Base-by-base conservation (phyloP, 768 basidiomycete genomes). In the Harrya chromipes region DNA sequence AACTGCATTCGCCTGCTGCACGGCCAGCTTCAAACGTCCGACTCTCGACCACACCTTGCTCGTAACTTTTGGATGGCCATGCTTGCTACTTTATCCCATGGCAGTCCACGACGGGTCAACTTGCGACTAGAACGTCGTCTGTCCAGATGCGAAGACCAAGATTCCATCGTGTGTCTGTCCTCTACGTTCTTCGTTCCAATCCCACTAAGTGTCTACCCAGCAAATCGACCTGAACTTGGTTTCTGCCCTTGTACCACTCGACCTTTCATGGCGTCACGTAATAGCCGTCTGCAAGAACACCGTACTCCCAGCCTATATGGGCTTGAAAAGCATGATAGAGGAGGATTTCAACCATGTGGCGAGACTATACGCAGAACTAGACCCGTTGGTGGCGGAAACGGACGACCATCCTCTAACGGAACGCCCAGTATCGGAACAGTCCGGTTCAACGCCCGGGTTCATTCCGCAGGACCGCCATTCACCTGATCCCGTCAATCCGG, bases 341-440 rank as follows among this genome's bases (percentile, higher is more conserved):
- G 54, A 71, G 33, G 77, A 79, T 43, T 49, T 78, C 16, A 67
- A 76, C 33, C 65, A 65, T 49, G 68, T 78, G n/a, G 66, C 73
- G 12, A 68, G 67, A 47, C 48, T 79, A 10, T 63, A 79, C 41
- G 70, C 69, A 20, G 73, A 74, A 19, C 58, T 78, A 38, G 79
- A 74, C 46, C 59, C 29, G 29, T 29, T 52, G 23, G 20, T 20
- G 37, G 44, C 68, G 34, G 47, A 55, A 13, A 23, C 35, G 36
- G 41, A 46, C 29, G 19, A n/a, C 29, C 29, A 29, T 13, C 29
- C 29, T 39, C 40, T 38, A 21, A 34, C 14, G 19, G 14, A 19
- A 20, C 42, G 20, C 11, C 10, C 4, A 40, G 13, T 1, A 44
- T 47, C 27, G 33, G 51, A 54, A 50, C 31, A 27, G 29, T 6